Percentiles rank a stretch among this genome's conserved stretches.
Evolutionary conservation across 1,139 yeast genomes (phyloP).

Genomic region (Nadsonia commutata): DNA sequence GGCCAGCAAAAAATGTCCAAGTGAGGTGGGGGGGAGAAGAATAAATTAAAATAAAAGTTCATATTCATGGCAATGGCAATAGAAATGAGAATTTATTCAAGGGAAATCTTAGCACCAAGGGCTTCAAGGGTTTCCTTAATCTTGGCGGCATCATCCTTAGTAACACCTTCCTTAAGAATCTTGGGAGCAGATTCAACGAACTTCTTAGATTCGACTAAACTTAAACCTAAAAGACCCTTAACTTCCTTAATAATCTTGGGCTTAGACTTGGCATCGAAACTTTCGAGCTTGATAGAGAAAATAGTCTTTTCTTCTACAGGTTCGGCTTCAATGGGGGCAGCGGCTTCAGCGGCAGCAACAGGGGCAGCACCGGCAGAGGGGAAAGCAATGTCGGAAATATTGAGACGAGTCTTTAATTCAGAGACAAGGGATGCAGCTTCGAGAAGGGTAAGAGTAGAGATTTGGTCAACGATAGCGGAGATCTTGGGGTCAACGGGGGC

Average conservation of each 20-base stretch:
- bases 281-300: constrained; percentile 79
- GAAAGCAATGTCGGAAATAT: constrained; percentile 85
- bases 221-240: constrained; percentile 77
- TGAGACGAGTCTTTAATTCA: constrained; percentile 73
- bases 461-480: constrained; percentile 73
- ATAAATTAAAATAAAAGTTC: neutral
- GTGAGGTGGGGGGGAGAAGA: neutral
- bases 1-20: no score
- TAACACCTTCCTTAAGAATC: constrained; percentile 69
- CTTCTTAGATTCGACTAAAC: constrained; percentile 93
- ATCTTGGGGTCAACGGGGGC: constrained; percentile 76
- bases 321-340: constrained; percentile 66
- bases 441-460: constrained; percentile 72
- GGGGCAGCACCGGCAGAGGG: constrained; percentile 58
- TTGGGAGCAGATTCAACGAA: constrained; percentile 97
- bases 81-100: constrained; percentile 42
- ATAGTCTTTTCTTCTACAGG: constrained; percentile 87
- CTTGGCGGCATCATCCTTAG: constrained; percentile 78
- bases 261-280: constrained; percentile 87
- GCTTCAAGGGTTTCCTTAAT: constrained; percentile 87
- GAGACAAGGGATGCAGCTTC: constrained; percentile 78
- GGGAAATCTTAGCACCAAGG: constrained; percentile 79
- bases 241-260: constrained; percentile 97
- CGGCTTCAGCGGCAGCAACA: constrained; percentile 56
- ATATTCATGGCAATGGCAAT: no score